These are phyloP conservation scores for Cyanidiococcus yangmingshanensis DNA, from an alignment of 23 red algal genomes.

Conservation along the genomic window DNA sequence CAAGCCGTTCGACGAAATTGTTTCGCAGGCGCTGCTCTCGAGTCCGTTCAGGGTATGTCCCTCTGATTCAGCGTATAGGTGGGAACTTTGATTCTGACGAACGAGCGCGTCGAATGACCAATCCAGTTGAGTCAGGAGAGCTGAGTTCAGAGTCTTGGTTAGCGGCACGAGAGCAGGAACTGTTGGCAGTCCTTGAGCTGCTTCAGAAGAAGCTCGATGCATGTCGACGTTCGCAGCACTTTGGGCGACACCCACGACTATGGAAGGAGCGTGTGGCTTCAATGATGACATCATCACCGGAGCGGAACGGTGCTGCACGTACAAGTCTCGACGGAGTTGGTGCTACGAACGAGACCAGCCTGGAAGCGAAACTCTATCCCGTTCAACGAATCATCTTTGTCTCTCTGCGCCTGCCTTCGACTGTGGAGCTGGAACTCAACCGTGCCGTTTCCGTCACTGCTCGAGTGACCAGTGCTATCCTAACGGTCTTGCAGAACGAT, in stretches of 20 bases:
- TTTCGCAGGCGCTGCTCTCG: no score
- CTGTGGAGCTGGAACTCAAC: slow-evolving; percentile 11
- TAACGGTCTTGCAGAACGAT: slow-evolving; percentile 23
- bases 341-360: not conserved
- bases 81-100: no score
- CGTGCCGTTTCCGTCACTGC: slow-evolving; percentile 40
- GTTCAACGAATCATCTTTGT: slow-evolving; percentile 43
- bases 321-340: not conserved
- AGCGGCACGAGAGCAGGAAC: not conserved
- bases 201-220: slow-evolving; percentile 13
- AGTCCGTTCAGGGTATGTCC: no score
- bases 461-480: slow-evolving; percentile 34
- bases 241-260: not conserved
- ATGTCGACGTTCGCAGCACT: not conserved
- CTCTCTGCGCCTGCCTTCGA: slow-evolving; percentile 34
- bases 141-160: slow-evolving; percentile 1
- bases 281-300: not conserved
- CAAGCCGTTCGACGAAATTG: no score
- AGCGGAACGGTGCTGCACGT: not conserved
- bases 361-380: not conserved
- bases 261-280: not conserved
- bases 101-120: no score
- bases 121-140: not conserved
- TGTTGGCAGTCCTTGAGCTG: not conserved
- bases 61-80: no score